Evolutionary conservation across 83 land plant species (phyloP), one percentile per base, ranked within the genome.

Genomic region (Isoetes engelmannii): DNA sequence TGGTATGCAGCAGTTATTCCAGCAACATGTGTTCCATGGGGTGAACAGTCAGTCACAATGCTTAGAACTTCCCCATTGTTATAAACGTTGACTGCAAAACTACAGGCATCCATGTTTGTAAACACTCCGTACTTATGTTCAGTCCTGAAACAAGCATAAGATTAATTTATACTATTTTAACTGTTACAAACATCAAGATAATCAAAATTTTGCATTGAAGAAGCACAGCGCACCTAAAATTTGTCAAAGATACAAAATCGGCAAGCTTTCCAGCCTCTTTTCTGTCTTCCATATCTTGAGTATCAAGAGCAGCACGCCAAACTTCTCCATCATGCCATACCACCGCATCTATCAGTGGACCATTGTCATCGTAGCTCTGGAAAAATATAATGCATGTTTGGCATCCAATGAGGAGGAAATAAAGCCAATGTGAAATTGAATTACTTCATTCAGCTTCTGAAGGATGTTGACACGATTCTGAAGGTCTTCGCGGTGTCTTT

Each of bases 21-120:
- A 76, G 99, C 93, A 65, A 95, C 99, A 80, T 95, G 99, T 55
- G 99, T 95, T 12, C 93, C 99, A 81, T 95, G 99, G 48, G 99
- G 97, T 21, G 99, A 95, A 72, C 97, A 69, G 77, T 95, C 99
- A 18, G 99, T 95, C 6, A 95, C 99, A 71, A 95, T 85, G 71
- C 99, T 95, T 57, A 95, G 77, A 20, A 91, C 70, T 59, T 92
- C 87, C 56, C 99, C 99, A 47, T 90, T 79, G 72, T 95, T 83
- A 71, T 86, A 95, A 21, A 95, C 78, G 69, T 95, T 95, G 13
- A 77, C 69, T 19, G 87, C 90, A 76, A 80, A 83, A 46, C 95
- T 76, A 69, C 99, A 95, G 3, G 97, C 97, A 81, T 95, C 99
- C 69, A 88, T 43, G 63, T 85, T 84, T 81, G 90, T 90, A 71